A percentile compares a stretch with the other conserved stretches of the same genome.
These are phyloP conservation scores for Metschnikowia noctiluminum DNA, from an alignment of 805 yeast species.

Conservation along the genomic window DNA sequence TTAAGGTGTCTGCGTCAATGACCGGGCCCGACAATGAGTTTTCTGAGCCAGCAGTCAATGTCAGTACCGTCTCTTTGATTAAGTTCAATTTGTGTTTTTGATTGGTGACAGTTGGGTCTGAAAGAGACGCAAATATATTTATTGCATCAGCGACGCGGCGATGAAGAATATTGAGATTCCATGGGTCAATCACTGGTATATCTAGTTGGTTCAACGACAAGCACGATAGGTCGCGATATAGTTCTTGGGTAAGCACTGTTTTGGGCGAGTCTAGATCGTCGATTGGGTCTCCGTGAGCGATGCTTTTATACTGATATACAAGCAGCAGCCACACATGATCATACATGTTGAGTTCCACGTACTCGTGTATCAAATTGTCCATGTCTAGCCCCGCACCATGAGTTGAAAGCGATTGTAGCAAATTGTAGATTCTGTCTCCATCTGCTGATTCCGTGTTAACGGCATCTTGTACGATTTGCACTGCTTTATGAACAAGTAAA, in stretches of 20 bases:
- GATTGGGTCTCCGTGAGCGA: constrained; percentile 20
- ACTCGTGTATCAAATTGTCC: constrained; percentile 57
- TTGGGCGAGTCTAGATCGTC: constrained; percentile 25
- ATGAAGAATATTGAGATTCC: constrained; percentile 34
- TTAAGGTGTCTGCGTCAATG: constrained; percentile 78
- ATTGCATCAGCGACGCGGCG: constrained; percentile 50
- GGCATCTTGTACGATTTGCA: constrained; percentile 36
- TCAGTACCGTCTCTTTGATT: constrained; percentile 50
- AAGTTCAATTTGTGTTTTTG: constrained; percentile 47
- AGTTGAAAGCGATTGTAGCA: constrained; percentile 28
- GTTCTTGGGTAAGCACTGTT: constrained; percentile 25
- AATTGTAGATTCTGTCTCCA: constrained; percentile 32
- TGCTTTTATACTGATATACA: constrained; percentile 30
- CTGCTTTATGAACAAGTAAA: constrained; percentile 33
- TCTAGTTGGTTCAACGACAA: constrained; percentile 53
- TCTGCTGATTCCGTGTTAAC: constrained; percentile 32
- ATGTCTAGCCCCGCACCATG: constrained; percentile 43
- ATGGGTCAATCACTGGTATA: constrained; percentile 38
- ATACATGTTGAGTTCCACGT: constrained; percentile 67
- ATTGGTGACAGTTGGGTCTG: constrained; percentile 37
- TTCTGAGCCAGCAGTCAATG: constrained; percentile 36
- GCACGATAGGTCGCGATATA: constrained; percentile 34
- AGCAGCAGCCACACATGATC: constrained; percentile 61
- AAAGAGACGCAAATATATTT: constrained; percentile 44
- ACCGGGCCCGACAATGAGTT: constrained; percentile 21